Conservation (phyloP, 768 basidiomycete species). For the Lepiota brunneoincarnata region DNA sequence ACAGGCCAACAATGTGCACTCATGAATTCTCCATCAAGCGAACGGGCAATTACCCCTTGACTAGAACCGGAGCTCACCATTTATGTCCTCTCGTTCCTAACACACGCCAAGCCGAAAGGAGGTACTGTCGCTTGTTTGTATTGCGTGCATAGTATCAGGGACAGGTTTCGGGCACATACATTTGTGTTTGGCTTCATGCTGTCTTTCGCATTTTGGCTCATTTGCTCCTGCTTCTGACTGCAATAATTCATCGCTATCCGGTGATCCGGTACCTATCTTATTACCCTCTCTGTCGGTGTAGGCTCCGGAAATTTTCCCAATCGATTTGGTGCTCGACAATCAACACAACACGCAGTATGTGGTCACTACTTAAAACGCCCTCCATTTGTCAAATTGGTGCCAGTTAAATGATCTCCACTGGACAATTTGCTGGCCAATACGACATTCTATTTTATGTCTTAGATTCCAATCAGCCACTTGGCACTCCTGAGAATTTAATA, state of each 20-base stretch:
- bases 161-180: too few species aligned
- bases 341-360: conserved; percentile 14
- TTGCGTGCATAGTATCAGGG: too few species aligned
- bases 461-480: conserved; percentile 9
- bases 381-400: conserved; percentile 1
- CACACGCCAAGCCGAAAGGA: too few species aligned
- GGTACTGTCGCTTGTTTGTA: too few species aligned
- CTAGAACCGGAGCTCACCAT: too few species aligned
- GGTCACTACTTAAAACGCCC: neutral
- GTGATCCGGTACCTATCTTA: conserved; percentile 14
- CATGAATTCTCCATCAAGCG: too few species aligned
- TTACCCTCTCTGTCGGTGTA: conserved; percentile 15
- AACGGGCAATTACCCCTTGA: too few species aligned
- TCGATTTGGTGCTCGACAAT: conserved; percentile 16
- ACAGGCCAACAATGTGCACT: too few species aligned
- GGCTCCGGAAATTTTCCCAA: conserved; percentile 13
- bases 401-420: conserved; percentile 7
- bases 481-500: neutral
- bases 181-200: too few species aligned
- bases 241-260: conserved; percentile 22
- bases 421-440: neutral
- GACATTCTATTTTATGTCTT: conserved; percentile 9
- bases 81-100: too few species aligned
- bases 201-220: too few species aligned
- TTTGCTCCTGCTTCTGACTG: conserved; percentile 15